These are phyloP conservation scores for Collybiopsis confluens DNA, from an alignment of 768 basidiomycete genomes.

Conservation along the genomic window DNA sequence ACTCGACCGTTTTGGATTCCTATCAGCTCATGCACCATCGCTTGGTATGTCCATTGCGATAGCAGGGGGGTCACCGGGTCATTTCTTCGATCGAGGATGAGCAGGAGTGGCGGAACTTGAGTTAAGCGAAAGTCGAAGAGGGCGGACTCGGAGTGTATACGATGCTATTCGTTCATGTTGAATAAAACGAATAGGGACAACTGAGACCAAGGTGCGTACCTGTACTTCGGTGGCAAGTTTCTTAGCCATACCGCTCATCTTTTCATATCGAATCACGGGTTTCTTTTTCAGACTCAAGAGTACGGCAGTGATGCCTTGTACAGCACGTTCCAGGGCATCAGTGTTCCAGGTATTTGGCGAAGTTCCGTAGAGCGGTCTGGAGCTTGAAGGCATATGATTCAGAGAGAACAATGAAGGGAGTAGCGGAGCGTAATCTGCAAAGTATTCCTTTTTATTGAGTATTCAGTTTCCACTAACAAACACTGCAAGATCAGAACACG, in stretches of 20 bases:
- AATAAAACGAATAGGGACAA: background rate
- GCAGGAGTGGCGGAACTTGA: conserved; percentile 81
- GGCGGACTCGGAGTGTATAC: conserved; percentile 72
- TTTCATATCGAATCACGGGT: conserved; percentile 90
- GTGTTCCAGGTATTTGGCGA: conserved; percentile 72
- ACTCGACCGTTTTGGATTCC: conserved; percentile 95
- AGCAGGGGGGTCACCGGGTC: conserved; percentile 96
- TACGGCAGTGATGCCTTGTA: conserved; percentile 80
- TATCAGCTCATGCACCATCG: conserved; percentile 96
- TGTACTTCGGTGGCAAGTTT: conserved; percentile 85
- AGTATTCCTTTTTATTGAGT: conserved; percentile 72
- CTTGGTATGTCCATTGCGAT: conserved; percentile 99
- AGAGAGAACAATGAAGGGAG: conserved; percentile 85
- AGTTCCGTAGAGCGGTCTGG: conserved; percentile 67
- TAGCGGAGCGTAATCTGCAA: conserved; percentile 92
- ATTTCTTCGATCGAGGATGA: conserved; percentile 93
- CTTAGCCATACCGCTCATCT: conserved; percentile 88
- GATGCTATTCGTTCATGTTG: conserved; percentile 44
- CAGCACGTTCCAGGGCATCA: conserved; percentile 68
- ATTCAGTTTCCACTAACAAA: conserved; percentile 3
- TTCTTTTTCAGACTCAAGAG: conserved; percentile 95
- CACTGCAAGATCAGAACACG: conserved; percentile 12
- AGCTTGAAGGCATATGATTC: conserved; percentile 62
- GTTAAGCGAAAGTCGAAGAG: conserved; percentile 92
- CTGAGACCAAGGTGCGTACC: conserved; percentile 32